These are phyloP conservation scores for Cubamyces lactineus DNA, from an alignment of 768 basidiomycete genomes.

Conservation along the genomic window DNA sequence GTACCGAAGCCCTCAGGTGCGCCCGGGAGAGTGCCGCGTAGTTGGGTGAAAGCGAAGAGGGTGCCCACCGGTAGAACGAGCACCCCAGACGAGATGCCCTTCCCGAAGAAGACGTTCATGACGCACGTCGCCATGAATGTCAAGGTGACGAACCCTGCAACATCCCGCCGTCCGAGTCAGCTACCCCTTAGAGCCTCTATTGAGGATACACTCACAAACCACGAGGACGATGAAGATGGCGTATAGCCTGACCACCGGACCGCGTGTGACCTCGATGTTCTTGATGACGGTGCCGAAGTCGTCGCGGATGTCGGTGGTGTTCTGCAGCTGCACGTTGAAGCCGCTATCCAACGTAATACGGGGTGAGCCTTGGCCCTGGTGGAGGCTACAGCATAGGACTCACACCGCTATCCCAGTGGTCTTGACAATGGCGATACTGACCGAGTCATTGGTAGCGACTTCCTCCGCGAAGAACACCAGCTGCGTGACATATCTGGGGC, in stretches of 20 bases:
- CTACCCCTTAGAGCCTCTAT: background rate
- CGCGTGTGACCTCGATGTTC: conserved; percentile 22
- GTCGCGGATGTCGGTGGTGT: conserved; percentile 10
- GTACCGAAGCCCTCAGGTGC: conserved; percentile 33
- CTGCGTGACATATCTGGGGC: conserved; percentile 13
- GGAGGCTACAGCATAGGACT: background rate
- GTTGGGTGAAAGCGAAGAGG: conserved; percentile 33
- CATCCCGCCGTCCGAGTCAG: background rate
- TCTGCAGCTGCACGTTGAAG: conserved; percentile 22
- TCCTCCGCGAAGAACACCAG: conserved; percentile 20
- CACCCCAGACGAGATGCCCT: conserved; percentile 26
- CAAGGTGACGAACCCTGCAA: conserved; percentile 21
- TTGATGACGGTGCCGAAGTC: conserved; percentile 20
- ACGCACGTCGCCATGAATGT: conserved; percentile 23
- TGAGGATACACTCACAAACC: conserved; percentile 14
- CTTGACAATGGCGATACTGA: conserved; percentile 14
- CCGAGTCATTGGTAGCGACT: conserved; percentile 10
- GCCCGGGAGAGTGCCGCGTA: conserved; percentile 32
- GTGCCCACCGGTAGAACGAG: conserved; percentile 32
- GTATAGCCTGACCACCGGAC: conserved; percentile 20
- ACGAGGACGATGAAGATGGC: conserved; percentile 20
- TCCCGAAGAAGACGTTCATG: conserved; percentile 26
- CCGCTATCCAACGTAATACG: conserved; percentile 1
- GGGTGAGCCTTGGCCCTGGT: too few relatives aligned
- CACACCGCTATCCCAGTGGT: conserved; percentile 24